These are phyloP conservation scores for Ustilago trichophora DNA, from an alignment of 1,284 basidiomycete genomes.

Conservation along the genomic window DNA sequence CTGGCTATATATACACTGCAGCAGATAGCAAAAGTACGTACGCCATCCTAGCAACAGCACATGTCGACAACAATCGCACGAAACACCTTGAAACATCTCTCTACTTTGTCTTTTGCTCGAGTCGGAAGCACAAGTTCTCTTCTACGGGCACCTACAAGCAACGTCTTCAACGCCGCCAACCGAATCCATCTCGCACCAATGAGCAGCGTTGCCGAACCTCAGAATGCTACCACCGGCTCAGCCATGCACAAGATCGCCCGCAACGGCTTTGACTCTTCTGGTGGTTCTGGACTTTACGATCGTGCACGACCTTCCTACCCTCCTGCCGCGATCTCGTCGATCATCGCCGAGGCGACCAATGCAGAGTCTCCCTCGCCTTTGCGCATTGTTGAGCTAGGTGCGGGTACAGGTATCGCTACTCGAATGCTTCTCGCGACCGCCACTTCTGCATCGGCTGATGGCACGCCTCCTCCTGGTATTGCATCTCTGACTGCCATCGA, in stretches of 20 bases:
- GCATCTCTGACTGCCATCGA: constrained; percentile 44
- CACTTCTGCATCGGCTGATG: constrained; percentile 27
- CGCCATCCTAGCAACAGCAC: not conserved
- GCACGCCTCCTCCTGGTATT: constrained; percentile 32
- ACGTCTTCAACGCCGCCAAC: not conserved
- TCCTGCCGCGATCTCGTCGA: constrained; percentile 36
- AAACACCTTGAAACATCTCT: not conserved
- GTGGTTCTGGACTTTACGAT: constrained; percentile 52
- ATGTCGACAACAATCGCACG: constrained; percentile 11
- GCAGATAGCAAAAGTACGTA: not conserved
- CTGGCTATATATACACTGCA: not conserved
- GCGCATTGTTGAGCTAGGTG: constrained; percentile 60
- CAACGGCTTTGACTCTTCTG: constrained; percentile 47
- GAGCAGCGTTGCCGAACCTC: constrained; percentile 6
- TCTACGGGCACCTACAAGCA: not conserved
- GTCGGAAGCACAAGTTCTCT: not conserved
- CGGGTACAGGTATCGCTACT: constrained; percentile 61
- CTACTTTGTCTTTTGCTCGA: not conserved
- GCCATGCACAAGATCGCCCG: constrained; percentile 50
- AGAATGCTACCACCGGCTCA: constrained; percentile 1
- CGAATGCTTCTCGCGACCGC: constrained; percentile 49
- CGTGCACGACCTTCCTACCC: constrained; percentile 54
- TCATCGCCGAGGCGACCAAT: constrained; percentile 35
- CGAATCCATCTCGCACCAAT: constrained; percentile 2
- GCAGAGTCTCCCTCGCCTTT: constrained; percentile 20